Evolutionary conservation across 1,284 basidiomycete genomes (phyloP), one percentile per base, ranked within the genome.

Genomic region (Tremellales sp.): DNA sequence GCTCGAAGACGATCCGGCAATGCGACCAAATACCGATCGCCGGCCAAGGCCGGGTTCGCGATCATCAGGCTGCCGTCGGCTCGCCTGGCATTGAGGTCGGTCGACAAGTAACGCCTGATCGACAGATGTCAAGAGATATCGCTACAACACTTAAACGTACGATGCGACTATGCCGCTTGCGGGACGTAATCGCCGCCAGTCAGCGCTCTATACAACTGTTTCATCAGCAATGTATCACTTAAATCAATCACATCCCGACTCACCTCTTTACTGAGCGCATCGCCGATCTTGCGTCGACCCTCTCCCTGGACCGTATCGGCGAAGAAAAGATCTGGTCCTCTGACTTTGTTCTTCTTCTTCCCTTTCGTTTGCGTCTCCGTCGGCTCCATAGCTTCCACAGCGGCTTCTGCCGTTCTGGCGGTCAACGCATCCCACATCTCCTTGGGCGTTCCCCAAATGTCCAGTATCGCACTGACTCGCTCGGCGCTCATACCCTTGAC

Each of bases 401-500:
- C 15, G 40, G 49, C 33, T 26, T 39, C 37, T 36, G 40, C 35
- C 12, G 43, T 6, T 25, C 45, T 22, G 43, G 22, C 35, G 36
- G 64, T 53, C 54, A 75, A 72, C 0, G 68, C 75, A 15, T 74
- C 67, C 59, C 68, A 77, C 43, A 79, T 60, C 19, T 58, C 64
- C n/a, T 60, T 52, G 3, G 77, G 73, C 13, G 78, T 80, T 15
- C 75, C 72, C 73, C 77, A 81, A 13, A 67, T 48, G 22, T 76
- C 70, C 21, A 80, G 54, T 21, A 80, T 62, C 11, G 74, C 74
- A 8, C 69, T 63, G 11, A 77, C 77, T 52, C 79, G 76, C 57
- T 81, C 79, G 0, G 76, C 70, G 36, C 73, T 75, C 69, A 81
- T 73, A 3, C 79, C 79, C 35, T 72, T 72, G 52, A 81, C 66